Percentiles rank a stretch among this genome's conserved stretches.
phyloP scores from a whole-genome alignment of 73 alveolate species.

The Stentor coeruleus region DNA sequence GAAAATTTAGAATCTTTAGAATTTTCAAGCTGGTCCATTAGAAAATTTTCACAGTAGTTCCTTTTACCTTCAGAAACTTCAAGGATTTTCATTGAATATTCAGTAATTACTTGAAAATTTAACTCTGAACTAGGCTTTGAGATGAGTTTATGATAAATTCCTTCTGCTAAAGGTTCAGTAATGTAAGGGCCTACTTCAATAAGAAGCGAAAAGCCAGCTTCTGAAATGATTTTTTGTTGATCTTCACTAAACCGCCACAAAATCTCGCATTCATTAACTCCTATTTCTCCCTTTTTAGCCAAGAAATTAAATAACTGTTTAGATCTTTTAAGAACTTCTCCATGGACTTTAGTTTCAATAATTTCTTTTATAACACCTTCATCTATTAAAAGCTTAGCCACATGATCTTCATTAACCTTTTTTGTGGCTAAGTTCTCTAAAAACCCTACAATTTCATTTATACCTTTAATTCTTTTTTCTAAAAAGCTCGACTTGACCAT shows the following conservation, averaged over 20 bases:
- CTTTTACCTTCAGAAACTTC: neutral
- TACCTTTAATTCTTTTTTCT: conserved; percentile 69
- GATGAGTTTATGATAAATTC: neutral
- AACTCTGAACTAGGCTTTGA: neutral
- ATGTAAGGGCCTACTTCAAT: neutral
- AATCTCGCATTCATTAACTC: neutral
- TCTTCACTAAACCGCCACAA: neutral
- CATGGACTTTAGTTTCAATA: neutral
- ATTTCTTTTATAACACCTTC: neutral
- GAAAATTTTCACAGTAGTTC: neutral
- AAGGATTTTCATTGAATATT: neutral
- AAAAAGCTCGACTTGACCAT: conserved; percentile 56
- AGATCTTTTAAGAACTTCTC: conserved; percentile 21
- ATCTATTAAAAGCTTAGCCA: neutral
- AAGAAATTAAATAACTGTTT: neutral
- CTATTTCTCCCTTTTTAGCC: neutral
- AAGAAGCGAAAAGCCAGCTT: neutral
- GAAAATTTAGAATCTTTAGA: no score
- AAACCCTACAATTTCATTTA: conserved; percentile 62
- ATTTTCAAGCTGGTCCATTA: neutral
- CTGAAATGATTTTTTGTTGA: neutral
- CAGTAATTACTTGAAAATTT: neutral
- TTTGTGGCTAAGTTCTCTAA: conserved; percentile 25
- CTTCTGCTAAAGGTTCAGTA: neutral
- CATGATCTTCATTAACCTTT: neutral